These are phyloP conservation scores for Pestalotiopsis sp. DNA, from an alignment of 2,329 filamentous ascomycete genomes.

Conservation along the genomic window DNA sequence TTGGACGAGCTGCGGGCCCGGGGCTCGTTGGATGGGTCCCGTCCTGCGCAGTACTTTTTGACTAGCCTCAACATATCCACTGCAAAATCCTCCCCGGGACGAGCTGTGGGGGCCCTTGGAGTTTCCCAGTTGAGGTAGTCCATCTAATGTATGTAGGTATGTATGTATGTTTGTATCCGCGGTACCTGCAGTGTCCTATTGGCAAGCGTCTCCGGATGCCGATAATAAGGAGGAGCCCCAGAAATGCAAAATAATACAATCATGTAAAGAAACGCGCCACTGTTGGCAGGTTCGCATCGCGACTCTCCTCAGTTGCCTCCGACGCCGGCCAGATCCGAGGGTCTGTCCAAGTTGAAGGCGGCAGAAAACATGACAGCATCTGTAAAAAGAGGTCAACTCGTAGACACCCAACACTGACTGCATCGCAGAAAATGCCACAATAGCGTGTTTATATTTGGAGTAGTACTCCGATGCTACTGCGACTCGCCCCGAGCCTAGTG, in stretches of 20 bases:
- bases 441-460: neutral
- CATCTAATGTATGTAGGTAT: neutral
- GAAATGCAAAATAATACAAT: no score
- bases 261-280: no score
- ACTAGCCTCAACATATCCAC: neutral
- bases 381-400: no score
- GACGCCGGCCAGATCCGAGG: no score
- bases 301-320: no score
- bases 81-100: neutral
- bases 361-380: no score
- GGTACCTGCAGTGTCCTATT: neutral
- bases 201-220: neutral
- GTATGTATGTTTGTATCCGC: neutral
- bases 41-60: conserved; percentile 10
- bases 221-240: neutral
- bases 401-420: no score
- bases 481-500: neutral
- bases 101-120: neutral
- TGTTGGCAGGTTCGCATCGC: no score
- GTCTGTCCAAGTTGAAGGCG: no score
- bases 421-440: no score
- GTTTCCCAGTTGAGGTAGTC: no score
- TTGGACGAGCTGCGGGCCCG: neutral
- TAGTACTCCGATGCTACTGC: neutral
- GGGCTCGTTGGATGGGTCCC: neutral